A percentile compares a stretch with the other conserved stretches of the same genome.
These are phyloP conservation scores for Russula compacta DNA, from an alignment of 768 basidiomycete species.

Conservation along the genomic window DNA sequence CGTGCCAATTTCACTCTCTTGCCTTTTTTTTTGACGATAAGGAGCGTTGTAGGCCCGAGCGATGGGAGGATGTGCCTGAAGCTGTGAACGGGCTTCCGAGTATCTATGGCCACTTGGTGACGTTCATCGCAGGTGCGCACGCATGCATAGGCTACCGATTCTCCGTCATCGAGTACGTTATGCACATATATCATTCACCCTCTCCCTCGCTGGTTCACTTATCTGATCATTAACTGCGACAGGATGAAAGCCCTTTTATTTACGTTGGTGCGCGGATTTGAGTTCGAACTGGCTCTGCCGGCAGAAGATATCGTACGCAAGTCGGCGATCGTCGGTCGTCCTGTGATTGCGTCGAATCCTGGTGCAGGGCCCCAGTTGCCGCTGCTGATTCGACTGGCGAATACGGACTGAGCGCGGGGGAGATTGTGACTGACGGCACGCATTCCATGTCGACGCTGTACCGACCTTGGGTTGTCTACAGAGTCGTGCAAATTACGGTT, in stretches of 20 bases:
- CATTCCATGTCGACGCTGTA: neutral
- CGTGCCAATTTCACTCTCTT: neutral
- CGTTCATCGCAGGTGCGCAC: slow-evolving; percentile 26
- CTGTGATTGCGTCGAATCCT: slow-evolving; percentile 8
- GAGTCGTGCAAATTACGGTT: neutral
- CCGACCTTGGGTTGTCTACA: neutral
- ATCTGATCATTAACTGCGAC: neutral
- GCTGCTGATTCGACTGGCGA: too few relatives aligned
- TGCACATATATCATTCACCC: neutral
- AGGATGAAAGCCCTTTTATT: slow-evolving; percentile 25
- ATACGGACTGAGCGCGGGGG: neutral
- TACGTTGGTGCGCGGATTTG: slow-evolving; percentile 21
- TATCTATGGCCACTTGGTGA: too few relatives aligned
- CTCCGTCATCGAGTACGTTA: slow-evolving; percentile 21
- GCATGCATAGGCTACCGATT: slow-evolving; percentile 28
- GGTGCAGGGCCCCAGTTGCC: slow-evolving; percentile 13
- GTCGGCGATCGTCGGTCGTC: slow-evolving; percentile 14
- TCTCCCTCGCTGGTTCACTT: neutral
- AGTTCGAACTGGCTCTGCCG: slow-evolving; percentile 18
- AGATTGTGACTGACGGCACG: neutral
- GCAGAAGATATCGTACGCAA: slow-evolving; percentile 12
- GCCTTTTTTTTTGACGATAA: neutral
- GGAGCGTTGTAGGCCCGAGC: slow-evolving; percentile 12
- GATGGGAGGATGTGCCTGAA: slow-evolving; percentile 17
- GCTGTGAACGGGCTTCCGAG: too few relatives aligned